These are phyloP conservation scores for Boletus sp. DNA, from an alignment of 1,284 basidiomycete species.

Conservation along the genomic window DNA sequence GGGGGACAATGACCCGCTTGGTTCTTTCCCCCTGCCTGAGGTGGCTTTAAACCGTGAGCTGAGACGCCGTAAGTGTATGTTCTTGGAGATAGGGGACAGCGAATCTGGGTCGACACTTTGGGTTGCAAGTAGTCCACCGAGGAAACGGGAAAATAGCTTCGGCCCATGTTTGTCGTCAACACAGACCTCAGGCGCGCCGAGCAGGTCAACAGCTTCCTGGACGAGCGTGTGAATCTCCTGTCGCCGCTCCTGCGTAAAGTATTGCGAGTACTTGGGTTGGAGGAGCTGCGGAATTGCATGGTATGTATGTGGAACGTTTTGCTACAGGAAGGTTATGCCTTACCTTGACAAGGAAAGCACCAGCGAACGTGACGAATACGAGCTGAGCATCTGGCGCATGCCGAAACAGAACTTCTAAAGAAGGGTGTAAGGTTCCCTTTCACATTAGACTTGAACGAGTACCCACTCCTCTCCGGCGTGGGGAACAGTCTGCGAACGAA, in stretches of 20 bases:
- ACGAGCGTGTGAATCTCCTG: slow-evolving; percentile 59
- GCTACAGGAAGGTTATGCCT: slow-evolving; percentile 1
- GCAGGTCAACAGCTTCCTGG: slow-evolving; percentile 61
- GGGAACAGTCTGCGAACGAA: slow-evolving; percentile 59
- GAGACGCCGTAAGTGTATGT: slow-evolving; percentile 4
- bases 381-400: slow-evolving; percentile 83
- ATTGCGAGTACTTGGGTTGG: slow-evolving; percentile 66
- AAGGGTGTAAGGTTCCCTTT: slow-evolving; percentile 5
- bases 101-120: slow-evolving; percentile 48
- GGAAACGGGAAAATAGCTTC: slow-evolving; percentile 71
- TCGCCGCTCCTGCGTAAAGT: slow-evolving; percentile 57
- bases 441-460: not conserved
- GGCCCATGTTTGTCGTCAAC: slow-evolving; percentile 76
- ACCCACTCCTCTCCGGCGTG: slow-evolving; percentile 53
- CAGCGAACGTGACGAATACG: slow-evolving; percentile 82
- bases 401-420: slow-evolving; percentile 55
- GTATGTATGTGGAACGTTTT: not conserved
- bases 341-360: slow-evolving; percentile 77
- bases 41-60: slow-evolving; percentile 14
- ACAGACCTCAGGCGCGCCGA: slow-evolving; percentile 62
- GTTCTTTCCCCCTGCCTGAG: slow-evolving; percentile 12
- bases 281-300: slow-evolving; percentile 48
- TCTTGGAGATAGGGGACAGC: slow-evolving; percentile 25
- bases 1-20: slow-evolving; percentile 4
- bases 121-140: slow-evolving; percentile 62